Conservation (phyloP, 73 alveolate genomes). For the Blepharisma japonicum region DNA sequence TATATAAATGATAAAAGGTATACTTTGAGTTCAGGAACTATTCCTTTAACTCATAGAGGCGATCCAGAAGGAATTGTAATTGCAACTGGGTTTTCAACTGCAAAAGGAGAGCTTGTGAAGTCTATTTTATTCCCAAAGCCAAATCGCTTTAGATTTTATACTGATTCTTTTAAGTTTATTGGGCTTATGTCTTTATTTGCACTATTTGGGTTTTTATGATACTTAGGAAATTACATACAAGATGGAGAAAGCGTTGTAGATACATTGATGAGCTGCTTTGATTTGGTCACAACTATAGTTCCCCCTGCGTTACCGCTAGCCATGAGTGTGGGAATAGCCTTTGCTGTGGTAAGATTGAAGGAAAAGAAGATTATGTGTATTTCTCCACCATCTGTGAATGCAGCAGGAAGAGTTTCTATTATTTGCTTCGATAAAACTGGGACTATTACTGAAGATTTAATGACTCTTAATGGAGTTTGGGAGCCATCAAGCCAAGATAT, state of each 20-base stretch:
- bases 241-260: conserved; percentile 7
- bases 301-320: conserved; percentile 81
- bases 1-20: background rate
- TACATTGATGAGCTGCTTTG: conserved; percentile 35
- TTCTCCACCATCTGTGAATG: conserved; percentile 82
- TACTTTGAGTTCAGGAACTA: background rate
- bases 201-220: conserved; percentile 55
- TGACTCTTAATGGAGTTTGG: conserved; percentile 72
- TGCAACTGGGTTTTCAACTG: conserved; percentile 78
- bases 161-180: conserved; percentile 79
- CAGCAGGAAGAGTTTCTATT: conserved; percentile 81
- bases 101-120: conserved; percentile 86
- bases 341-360: conserved; percentile 61
- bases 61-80: conserved; percentile 13
- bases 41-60: background rate
- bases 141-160: conserved; percentile 77
- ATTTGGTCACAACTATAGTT: conserved; percentile 63
- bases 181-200: conserved; percentile 79
- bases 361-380: conserved; percentile 74
- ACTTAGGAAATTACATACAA: conserved; percentile 43
- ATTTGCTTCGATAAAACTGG: conserved; percentile 97
- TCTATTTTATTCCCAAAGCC: conserved; percentile 76
- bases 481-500: conserved; percentile 34
- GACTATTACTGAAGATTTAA: conserved; percentile 93
- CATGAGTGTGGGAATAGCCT: conserved; percentile 59